Percentiles rank a stretch among this genome's conserved stretches.
phyloP scores from a whole-genome alignment of 2,329 filamentous ascomycete genomes.

The Lomentospora prolificans region DNA sequence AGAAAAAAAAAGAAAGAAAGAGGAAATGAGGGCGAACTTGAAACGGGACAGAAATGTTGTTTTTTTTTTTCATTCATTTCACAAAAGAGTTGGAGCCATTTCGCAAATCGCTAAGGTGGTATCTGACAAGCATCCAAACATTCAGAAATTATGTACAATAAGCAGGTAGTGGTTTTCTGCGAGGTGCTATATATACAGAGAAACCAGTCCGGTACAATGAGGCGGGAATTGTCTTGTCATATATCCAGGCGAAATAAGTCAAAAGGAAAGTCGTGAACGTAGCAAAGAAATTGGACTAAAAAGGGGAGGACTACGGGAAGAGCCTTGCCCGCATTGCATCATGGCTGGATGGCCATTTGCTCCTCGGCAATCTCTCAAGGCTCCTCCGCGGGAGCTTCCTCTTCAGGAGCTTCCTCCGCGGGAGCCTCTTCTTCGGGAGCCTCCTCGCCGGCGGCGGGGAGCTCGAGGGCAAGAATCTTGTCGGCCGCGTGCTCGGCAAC shows the following conservation, averaged over 20 bases:
- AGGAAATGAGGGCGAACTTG: neutral
- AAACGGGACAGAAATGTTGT: neutral
- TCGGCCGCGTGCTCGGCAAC: constrained; percentile 51
- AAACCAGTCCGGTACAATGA: constrained; percentile 1
- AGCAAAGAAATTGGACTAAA: neutral
- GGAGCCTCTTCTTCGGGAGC: neutral
- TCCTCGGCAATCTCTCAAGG: too few species aligned
- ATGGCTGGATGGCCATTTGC: too few species aligned
- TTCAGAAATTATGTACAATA: constrained; percentile 3
- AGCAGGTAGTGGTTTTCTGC: neutral
- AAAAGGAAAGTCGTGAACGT: constrained; percentile 1
- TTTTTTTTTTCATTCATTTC: neutral
- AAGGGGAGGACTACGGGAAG: neutral
- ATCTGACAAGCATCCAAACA: neutral
- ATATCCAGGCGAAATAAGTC: neutral
- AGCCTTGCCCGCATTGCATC: too few species aligned
- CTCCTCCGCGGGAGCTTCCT: neutral
- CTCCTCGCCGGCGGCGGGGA: neutral
- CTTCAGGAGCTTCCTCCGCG: neutral
- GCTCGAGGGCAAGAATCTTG: constrained; percentile 11
- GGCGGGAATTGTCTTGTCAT: neutral
- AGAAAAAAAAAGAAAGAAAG: too few species aligned
- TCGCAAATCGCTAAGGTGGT: neutral
- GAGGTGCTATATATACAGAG: constrained; percentile 3
- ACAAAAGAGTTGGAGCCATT: neutral